Conservation (phyloP, 1,284 basidiomycete genomes). For the Vanrija sp. region DNA sequence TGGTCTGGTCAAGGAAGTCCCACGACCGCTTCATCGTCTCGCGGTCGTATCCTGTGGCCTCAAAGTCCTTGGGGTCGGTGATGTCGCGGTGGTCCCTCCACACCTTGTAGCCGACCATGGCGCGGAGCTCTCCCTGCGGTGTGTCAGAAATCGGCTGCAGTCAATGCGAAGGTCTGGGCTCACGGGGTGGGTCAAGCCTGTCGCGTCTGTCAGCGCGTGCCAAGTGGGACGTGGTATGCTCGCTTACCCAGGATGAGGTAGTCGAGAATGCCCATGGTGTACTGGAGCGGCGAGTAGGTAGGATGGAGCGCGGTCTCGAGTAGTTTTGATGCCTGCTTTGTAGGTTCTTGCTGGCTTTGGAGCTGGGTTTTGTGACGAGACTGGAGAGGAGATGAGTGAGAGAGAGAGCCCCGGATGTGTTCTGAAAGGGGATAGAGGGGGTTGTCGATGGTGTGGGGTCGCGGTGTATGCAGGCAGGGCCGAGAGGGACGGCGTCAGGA, state of each 20-base stretch:
- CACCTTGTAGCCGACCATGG: slow-evolving; percentile 70
- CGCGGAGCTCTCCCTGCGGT: slow-evolving; percentile 68
- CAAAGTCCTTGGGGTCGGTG: slow-evolving; percentile 63
- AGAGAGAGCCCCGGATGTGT: not conserved
- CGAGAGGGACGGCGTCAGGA: not conserved
- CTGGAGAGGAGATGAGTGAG: not conserved
- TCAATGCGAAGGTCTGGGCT: not conserved
- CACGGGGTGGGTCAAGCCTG: slow-evolving; percentile 38
- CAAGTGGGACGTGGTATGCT: too few species aligned
- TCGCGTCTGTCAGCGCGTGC: slow-evolving; percentile 4
- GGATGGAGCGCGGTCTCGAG: not conserved
- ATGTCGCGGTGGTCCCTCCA: slow-evolving; percentile 80
- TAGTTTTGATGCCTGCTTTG: too few species aligned
- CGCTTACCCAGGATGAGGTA: slow-evolving; percentile 34
- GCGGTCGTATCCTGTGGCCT: slow-evolving; percentile 76
- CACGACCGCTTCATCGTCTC: slow-evolving; percentile 83
- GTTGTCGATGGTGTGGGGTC: not conserved
- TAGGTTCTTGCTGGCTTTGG: too few species aligned
- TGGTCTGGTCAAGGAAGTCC: slow-evolving; percentile 83
- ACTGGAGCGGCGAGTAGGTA: not conserved
- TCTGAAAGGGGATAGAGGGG: not conserved
- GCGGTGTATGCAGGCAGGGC: not conserved
- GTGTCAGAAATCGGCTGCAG: not conserved
- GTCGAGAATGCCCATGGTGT: slow-evolving; percentile 35
- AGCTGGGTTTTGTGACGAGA: not conserved